Evolutionary conservation across 2,329 filamentous ascomycete species (phyloP), one percentile per base, ranked within the genome.

Genomic region (Aspergillus vadensis): DNA sequence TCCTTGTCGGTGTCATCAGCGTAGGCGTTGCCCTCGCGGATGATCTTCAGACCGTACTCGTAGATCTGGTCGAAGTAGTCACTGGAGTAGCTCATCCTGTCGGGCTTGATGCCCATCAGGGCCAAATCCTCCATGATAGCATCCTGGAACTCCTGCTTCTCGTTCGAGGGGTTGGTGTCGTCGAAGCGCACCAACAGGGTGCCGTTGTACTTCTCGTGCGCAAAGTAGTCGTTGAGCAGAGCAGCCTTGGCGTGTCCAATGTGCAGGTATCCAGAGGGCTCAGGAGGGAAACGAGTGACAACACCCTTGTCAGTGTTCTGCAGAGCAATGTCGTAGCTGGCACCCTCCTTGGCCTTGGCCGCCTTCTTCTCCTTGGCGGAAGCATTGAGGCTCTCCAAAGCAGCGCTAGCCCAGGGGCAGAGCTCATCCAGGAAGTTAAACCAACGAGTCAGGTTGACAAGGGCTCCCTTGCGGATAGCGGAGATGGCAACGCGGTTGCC

Each of bases 241-340:
- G 92, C 92, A 30, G 92, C 92, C 80, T 98, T 98, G 68, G 92
- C 92, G 80, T 98, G 94, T 57, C 94, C 94, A 65, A 97, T 96
- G 80, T 97, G 94, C 48, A 97, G 86, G 75, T 96, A 97, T 63
- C 92, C 92, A 82, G 92, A 97, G 65, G 94, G 94, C 87, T 97
- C 94, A 3, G 94, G 94, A 15, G 94, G 88, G 80, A 98, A 98
- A 70, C 93, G 85, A 21, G 92, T 96, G 19, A 97, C 91, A 60
- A 98, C 92, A 3, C 92, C 92, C 74, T 94, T 88, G 39, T 94
- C 91, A 8, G 90, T 89, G 74, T 96, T 91, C 70, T 90, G 87
- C 39, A 97, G 84, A 2, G 88, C 90, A 75, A 97, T 91, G 73
- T 96, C 92, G 79, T 95, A 98, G 82, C 88, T 96, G 60, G 86